Evolutionary conservation across 1,284 basidiomycete genomes (phyloP).

Genomic region (Hypsizygus ulmarius): DNA sequence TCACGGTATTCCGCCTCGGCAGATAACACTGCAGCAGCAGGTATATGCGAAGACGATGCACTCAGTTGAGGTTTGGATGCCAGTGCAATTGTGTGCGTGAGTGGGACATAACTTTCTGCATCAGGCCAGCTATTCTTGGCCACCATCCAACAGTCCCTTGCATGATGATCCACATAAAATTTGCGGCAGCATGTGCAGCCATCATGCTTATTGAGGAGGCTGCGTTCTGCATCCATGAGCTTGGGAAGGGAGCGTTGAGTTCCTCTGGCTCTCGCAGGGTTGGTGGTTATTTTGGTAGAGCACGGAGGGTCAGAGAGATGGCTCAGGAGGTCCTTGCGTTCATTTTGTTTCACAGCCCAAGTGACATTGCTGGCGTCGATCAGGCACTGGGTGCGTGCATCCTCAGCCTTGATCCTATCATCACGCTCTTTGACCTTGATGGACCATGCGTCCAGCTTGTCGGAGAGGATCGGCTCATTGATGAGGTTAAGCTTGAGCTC

Average conservation of each 20-base stretch:
- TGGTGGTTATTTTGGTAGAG: neutral
- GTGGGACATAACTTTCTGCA: slow-evolving; percentile 7
- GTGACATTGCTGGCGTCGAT: slow-evolving; percentile 4
- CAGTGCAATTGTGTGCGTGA: slow-evolving; percentile 10
- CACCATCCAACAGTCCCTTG: slow-evolving; percentile 14
- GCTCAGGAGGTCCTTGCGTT: slow-evolving; percentile 5
- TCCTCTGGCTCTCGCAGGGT: neutral
- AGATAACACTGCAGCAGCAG: slow-evolving; percentile 2
- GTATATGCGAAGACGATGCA: too few relatives aligned
- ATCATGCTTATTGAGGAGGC: slow-evolving; percentile 16
- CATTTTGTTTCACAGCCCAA: neutral
- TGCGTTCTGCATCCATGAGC: slow-evolving; percentile 13
- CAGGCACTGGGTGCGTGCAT: slow-evolving; percentile 2
- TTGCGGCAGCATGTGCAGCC: slow-evolving; percentile 20
- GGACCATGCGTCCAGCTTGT: slow-evolving; percentile 3
- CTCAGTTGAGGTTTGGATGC: slow-evolving; percentile 3
- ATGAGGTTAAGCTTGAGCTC: slow-evolving; percentile 3
- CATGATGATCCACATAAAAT: slow-evolving; percentile 17
- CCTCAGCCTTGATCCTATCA: slow-evolving; percentile 5
- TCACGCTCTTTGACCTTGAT: slow-evolving; percentile 7
- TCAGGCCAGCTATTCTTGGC: slow-evolving; percentile 8
- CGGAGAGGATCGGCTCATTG: slow-evolving; percentile 1
- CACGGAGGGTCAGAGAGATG: slow-evolving; percentile 8
- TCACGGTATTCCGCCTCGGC: neutral
- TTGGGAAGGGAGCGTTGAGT: slow-evolving; percentile 7